Evolutionary conservation across 108 stramenopile species (phyloP).

Genomic region (Asterionellopsis glacialis): DNA sequence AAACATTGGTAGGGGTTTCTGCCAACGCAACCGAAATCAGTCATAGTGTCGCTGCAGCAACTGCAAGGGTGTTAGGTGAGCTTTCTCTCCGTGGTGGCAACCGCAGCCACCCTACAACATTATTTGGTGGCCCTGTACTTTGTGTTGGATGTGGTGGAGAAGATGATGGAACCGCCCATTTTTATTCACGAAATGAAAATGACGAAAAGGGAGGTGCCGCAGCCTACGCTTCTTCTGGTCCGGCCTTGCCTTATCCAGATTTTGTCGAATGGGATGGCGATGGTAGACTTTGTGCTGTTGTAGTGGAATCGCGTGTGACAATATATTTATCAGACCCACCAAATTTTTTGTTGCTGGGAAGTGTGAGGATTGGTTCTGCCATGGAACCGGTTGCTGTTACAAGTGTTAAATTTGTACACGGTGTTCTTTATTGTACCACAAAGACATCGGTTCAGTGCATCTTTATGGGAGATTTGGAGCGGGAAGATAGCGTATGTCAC

Average conservation of each 20-base stretch:
- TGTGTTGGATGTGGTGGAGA: constrained; percentile 46
- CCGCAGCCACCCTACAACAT: constrained; percentile 46
- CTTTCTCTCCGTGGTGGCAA: constrained; percentile 65
- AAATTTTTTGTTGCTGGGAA: constrained; percentile 66
- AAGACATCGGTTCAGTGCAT: constrained; percentile 57
- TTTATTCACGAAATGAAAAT: constrained; percentile 53
- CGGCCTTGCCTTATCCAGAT: constrained; percentile 73
- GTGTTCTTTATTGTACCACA: constrained; percentile 69
- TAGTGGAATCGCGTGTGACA: constrained; percentile 55
- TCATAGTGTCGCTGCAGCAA: constrained; percentile 45
- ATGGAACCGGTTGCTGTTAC: constrained; percentile 28
- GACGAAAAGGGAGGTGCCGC: constrained; percentile 33
- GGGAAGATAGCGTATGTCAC: constrained; percentile 47
- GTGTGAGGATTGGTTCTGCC: constrained; percentile 23
- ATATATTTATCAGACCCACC: constrained; percentile 62
- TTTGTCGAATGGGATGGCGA: constrained; percentile 80
- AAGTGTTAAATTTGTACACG: constrained; percentile 71
- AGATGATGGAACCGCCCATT: constrained; percentile 45
- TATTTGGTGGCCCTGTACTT: constrained; percentile 81
- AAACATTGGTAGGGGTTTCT: constrained; percentile 42
- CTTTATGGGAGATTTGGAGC: constrained; percentile 58
- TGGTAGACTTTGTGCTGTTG: constrained; percentile 63
- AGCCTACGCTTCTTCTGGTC: constrained; percentile 55
- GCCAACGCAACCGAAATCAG: constrained; percentile 49
- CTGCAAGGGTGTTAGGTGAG: constrained; percentile 49